A percentile compares a stretch with the other conserved stretches of the same genome.
Conservation (phyloP, 1,284 basidiomycete species). For the Cerrena zonata region DNA sequence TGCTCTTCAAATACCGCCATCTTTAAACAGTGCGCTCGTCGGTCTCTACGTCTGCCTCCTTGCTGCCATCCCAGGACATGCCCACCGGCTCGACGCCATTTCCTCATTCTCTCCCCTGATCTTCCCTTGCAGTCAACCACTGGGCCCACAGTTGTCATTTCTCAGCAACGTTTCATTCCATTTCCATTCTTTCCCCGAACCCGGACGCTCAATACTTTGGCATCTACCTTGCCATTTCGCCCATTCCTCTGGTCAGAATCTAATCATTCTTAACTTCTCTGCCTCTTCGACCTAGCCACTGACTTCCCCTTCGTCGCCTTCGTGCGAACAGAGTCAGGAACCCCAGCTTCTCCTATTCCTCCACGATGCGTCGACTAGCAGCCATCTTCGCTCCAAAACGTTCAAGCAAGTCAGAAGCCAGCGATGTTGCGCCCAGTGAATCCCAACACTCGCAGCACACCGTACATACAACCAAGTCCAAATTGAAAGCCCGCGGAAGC, state of each 20-base stretch:
- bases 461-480: slow-evolving; percentile 10
- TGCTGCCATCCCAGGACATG: background rate
- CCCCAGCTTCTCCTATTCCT: slow-evolving; percentile 3
- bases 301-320: background rate
- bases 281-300: background rate
- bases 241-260: background rate
- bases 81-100: background rate
- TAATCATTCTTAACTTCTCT: background rate
- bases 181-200: background rate
- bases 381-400: slow-evolving; percentile 52
- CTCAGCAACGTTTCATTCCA: background rate
- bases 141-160: background rate
- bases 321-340: background rate
- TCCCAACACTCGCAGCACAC: slow-evolving; percentile 5
- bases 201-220: background rate
- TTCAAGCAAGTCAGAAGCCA: slow-evolving; percentile 38
- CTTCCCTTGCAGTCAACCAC: background rate
- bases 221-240: background rate
- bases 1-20: background rate
- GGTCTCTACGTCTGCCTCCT: background rate
- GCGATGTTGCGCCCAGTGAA: slow-evolving; percentile 21
- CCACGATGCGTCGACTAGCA: slow-evolving; percentile 45
- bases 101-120: background rate
- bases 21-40: background rate
- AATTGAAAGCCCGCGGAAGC: slow-evolving; percentile 21